phyloP scores from a whole-genome alignment of 768 basidiomycete species.

The Xanthoconium stramineum region DNA sequence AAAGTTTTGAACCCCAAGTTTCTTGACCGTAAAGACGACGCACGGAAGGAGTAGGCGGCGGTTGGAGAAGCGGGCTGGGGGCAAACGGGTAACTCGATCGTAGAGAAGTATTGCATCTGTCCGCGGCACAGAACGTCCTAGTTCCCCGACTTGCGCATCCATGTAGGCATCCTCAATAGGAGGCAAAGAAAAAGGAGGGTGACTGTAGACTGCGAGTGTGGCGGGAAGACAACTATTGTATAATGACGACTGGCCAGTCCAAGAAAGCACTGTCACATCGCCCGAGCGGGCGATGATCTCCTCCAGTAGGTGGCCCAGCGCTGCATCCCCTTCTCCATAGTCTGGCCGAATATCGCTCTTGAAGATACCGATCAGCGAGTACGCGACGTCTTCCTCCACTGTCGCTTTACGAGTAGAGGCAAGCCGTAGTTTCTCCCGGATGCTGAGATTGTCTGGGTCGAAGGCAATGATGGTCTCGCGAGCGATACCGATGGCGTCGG shows the following conservation, averaged over 20 bases:
- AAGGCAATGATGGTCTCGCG: background rate
- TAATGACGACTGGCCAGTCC: constrained; percentile 7
- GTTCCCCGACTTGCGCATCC: background rate
- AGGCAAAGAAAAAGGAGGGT: background rate
- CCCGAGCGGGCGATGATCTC: constrained; percentile 9
- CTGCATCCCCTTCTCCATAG: constrained; percentile 6
- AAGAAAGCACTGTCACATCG: constrained; percentile 7
- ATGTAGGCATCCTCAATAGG: background rate
- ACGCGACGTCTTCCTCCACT: constrained; percentile 8
- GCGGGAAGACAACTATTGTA: constrained; percentile 16
- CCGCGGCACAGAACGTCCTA: background rate
- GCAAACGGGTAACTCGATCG: background rate
- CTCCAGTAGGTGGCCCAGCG: constrained; percentile 11
- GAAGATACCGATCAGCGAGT: constrained; percentile 10
- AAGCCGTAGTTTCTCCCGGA: constrained; percentile 8
- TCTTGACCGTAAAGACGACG: background rate
- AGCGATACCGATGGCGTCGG: constrained; percentile 5
- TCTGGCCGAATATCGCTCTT: background rate
- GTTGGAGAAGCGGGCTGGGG: too few relatives aligned
- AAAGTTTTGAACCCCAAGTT: background rate
- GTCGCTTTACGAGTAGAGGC: constrained; percentile 11
- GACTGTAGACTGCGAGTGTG: background rate
- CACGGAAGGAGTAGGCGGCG: constrained; percentile 1
- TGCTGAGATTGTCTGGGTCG: constrained; percentile 2
- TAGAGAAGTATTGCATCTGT: background rate